Conservation (phyloP, 2,329 filamentous ascomycete genomes). For the Triangularia setosa region DNA sequence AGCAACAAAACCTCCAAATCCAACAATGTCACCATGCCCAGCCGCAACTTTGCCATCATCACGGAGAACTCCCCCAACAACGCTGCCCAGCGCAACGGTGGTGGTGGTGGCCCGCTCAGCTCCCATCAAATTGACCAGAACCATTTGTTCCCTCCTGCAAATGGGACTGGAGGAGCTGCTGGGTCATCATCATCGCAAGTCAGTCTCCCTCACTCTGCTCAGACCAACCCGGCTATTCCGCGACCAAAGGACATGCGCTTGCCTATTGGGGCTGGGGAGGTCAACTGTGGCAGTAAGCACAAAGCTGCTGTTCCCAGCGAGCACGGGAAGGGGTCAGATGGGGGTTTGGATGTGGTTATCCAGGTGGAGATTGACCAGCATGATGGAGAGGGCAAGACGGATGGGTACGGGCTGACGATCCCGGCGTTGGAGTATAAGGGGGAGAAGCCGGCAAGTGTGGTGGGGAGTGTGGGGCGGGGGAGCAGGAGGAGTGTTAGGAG, state of each 20-base stretch:
- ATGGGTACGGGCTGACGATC: constrained; percentile 81
- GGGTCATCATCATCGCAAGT: constrained; percentile 3
- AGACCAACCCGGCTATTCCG: not conserved
- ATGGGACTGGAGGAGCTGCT: constrained; percentile 16
- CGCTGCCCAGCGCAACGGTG: not conserved
- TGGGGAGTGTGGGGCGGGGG: constrained; percentile 6
- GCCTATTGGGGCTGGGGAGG: constrained; percentile 71
- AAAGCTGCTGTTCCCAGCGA: constrained; percentile 58
- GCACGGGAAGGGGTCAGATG: constrained; percentile 54
- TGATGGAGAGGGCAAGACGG: constrained; percentile 73
- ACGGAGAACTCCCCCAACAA: constrained; percentile 73
- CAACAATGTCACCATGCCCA: constrained; percentile 87
- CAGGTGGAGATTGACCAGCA: constrained; percentile 85
- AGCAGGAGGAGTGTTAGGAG: constrained; percentile 3
- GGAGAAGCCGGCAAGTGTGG: constrained; percentile 17
- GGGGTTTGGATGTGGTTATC: constrained; percentile 74
- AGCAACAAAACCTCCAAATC: constrained; percentile 67
- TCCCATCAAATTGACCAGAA: not conserved
- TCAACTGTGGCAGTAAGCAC: constrained; percentile 73
- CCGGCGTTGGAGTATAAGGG: constrained; percentile 54
- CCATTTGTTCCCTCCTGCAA: constrained; percentile 5
- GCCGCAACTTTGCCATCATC: constrained; percentile 88
- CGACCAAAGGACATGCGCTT: constrained; percentile 61
- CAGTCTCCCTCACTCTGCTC: not conserved
- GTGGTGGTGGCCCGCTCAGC: not conserved